A percentile compares a stretch with the other conserved stretches of the same genome.
Conservation (phyloP, 352 stramenopile species). For the Phytophthora fragariaefolia region DNA sequence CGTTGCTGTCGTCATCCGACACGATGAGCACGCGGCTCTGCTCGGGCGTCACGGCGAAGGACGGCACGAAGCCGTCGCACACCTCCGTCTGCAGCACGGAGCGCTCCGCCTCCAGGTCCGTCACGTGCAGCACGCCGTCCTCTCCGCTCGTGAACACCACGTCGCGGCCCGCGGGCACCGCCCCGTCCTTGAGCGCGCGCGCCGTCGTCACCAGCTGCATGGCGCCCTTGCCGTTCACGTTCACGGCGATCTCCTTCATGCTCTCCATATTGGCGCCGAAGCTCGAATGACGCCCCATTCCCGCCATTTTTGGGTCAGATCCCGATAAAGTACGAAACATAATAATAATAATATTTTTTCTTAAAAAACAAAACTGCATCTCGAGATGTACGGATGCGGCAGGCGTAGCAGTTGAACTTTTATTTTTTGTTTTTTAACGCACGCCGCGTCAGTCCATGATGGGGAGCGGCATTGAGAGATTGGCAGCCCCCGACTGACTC, state of each 20-base stretch:
- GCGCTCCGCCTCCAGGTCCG: conserved; percentile 61
- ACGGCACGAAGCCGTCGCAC: conserved; percentile 68
- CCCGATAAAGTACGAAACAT: not conserved
- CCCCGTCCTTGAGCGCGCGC: conserved; percentile 40
- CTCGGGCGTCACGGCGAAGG: conserved; percentile 73
- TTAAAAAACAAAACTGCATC: too few species aligned
- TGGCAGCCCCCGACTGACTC: not conserved
- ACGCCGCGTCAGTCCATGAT: not conserved
- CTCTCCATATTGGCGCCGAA: conserved; percentile 57
- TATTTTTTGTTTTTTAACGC: too few species aligned
- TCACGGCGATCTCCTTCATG: conserved; percentile 83
- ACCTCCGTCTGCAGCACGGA: conserved; percentile 56
- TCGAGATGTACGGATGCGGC: not conserved
- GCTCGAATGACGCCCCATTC: conserved; percentile 16
- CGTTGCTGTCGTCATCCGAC: conserved; percentile 72
- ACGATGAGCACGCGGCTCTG: conserved; percentile 72
- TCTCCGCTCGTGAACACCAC: conserved; percentile 80
- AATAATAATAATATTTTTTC: not conserved
- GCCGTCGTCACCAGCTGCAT: conserved; percentile 60
- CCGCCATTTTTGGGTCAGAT: conserved; percentile 18
- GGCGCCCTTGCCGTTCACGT: conserved; percentile 69
- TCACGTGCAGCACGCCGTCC: conserved; percentile 82
- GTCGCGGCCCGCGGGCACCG: conserved; percentile 47
- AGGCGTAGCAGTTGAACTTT: not conserved
- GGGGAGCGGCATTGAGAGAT: conserved; percentile 21